Evolutionary conservation across 148 eudicot genomes (phyloP).

Genomic region (Vaccinium corymbosum): DNA sequence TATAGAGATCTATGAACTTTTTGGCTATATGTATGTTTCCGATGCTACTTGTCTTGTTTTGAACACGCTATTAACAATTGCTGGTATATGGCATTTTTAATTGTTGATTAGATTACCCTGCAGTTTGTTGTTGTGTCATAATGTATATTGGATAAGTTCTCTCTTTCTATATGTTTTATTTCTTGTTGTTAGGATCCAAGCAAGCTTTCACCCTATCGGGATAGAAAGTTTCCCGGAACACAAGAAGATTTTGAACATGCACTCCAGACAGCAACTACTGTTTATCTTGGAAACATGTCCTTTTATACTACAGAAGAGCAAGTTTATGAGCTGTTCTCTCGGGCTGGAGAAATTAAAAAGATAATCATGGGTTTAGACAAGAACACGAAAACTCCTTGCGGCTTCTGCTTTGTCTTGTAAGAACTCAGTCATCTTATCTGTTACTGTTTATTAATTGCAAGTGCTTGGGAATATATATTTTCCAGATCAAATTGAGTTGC

Average conservation of each 20-base stretch:
- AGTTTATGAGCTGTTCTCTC: constrained; percentile 83
- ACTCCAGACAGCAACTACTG: constrained; percentile 65
- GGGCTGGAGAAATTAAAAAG: constrained; percentile 92
- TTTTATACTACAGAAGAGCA: constrained; percentile 98
- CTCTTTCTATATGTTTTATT: background rate
- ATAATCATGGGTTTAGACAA: constrained; percentile 95
- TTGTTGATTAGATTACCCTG: background rate
- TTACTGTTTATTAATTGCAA: background rate
- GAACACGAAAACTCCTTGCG: constrained; percentile 95
- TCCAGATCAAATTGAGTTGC: background rate
- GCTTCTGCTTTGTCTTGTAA: constrained; percentile 91
- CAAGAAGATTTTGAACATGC: constrained; percentile 94
- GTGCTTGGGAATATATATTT: background rate
- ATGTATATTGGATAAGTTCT: background rate
- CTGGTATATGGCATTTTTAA: background rate
- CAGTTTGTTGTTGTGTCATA: background rate
- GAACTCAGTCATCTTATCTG: constrained; percentile 19
- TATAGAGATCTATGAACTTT: background rate
- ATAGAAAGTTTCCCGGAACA: constrained; percentile 82
- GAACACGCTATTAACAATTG: background rate
- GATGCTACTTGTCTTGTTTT: background rate
- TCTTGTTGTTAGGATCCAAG: constrained; percentile 42
- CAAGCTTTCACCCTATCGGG: constrained; percentile 76
- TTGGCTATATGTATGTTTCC: background rate
- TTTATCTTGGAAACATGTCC: constrained; percentile 92